Base-by-base conservation (phyloP, 1,284 basidiomycete genomes). In the Laetiporus sulphureus region DNA sequence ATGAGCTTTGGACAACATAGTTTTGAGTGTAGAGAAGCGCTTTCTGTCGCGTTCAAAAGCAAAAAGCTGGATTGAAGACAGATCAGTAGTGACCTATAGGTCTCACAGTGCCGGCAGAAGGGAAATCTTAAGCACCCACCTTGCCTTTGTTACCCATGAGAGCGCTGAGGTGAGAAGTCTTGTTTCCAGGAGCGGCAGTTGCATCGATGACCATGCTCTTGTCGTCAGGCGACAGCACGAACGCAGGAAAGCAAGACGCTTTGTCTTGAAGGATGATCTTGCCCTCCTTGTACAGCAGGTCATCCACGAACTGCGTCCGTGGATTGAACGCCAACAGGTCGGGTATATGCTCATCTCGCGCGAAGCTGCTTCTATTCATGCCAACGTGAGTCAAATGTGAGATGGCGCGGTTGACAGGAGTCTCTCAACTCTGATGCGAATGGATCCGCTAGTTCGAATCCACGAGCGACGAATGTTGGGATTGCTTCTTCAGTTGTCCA, bases 111-210 rank as follows among this genome's bases (percentile, higher is more conserved):
- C n/a, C n/a, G n/a, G n/a, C n/a, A n/a, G n/a, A n/a, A n/a, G n/a
- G n/a, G n/a, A 32, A n/a, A 15, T 15, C 18, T 21, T 15, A 20
- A 13, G 11, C 23, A 31, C 41, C 51, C 47, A 89, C 91, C 64
- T 83, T 90, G 47, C 91, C 90, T 54, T 73, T 72, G 51, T 83
- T 83, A 13, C 70, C 60, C 83, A 95, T 91, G 30, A 98, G 66
- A 8, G 93, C 90, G 47, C 87, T 87, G 11, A 99, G 66, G 62
- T 96, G 91, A 4, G 90, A 89, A 0, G 96, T 99, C 68, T 99
- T 99, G 67, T 99, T 99, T 0, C 96, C 96, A 0, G 95, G 96
- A 0, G 96, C 95, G 32, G 94, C 86, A 21, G 94, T 99, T 4
- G 91, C 94, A 62, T 99, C 96, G 36, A 99, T 84, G 25, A 93